Base-by-base conservation (phyloP, 768 basidiomycete species). In the Omphalotus guepiniiformis region DNA sequence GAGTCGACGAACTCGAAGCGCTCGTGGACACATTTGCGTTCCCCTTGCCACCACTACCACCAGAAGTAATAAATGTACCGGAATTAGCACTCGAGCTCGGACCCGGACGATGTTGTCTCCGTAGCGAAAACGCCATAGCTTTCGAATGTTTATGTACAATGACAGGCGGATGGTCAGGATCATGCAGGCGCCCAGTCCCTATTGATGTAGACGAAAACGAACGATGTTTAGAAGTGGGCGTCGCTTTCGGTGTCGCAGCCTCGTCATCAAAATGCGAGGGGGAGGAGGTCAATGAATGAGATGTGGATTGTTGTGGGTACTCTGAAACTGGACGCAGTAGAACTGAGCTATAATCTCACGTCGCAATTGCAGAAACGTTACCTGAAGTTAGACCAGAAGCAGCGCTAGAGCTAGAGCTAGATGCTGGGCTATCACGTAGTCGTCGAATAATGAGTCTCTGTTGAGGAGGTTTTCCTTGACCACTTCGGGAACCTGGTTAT, bases 81-180 rank as follows among this genome's bases (percentile, higher is more conserved):
- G n/a, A n/a, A n/a, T 32, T 44, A 9, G 28, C 15, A 22, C 12
- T 34, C 9, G 22, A 22, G 35, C 44, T 19, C 35, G n/a, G 35
- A 37, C 21, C 35, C 35, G n/a, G 6, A 19, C n/a, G 21, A 15
- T 46, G 19, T n/a, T 47, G 46, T 18, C 46, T 21, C 26, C 27
- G 38, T 6, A 47, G 38, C 12, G 46, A 47, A 21, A 47, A 47
- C 16, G 46, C 46, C 18, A 36, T 28, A 25, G 39, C 46, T 27
- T 39, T 47, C 9, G 46, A 47, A 21, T 47, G 46, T 23, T 38
- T 37, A 23, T 47, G 46, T 8, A 47, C 46, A 13, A 47, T 16
- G 25, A 47, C 37, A 39, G 46, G 16, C 12, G 46, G 46, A 15
- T 47, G 38, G 7, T 47, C 34, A 12, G 19, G 29, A 21, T 47